Base-by-base conservation (phyloP, 257 asterid species). In the Solanum medicagineum region DNA sequence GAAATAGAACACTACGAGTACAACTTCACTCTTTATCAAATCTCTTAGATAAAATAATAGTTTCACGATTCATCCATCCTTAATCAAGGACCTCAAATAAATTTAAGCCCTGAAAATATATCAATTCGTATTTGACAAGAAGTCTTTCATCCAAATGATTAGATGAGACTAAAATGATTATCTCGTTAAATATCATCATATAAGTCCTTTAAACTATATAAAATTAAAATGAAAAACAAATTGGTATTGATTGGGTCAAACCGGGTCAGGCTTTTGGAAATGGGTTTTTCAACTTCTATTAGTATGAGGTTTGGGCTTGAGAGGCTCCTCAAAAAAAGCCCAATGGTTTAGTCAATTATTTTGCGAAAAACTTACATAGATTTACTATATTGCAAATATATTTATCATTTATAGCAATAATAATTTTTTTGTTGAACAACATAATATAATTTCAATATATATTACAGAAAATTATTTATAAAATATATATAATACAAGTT, bases 41-140 rank as follows among this genome's bases (percentile, higher is more conserved):
- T 17, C 14, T 22, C 8, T 60, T 3, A 2, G 0, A 60, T 1
- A n/a, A 0, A 5, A 36, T 36, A 0, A 36, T 0, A 36, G 40
- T 36, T 62, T 10, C 17, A 10, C 16, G 11, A 0, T 62, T 2
- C 0, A 1, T 24, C 2, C 15, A 22, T 62, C 3, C 0, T 55
- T 55, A 55, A 55, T 55, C 8, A 55, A 55, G 17, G 6, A 20
- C 9, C 26, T 19, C 26, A 20, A 20, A 20, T 19, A 57, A 1
- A 0, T 20, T 57, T 5, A 26, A 13, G 20, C 6, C 44, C 20
- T 13, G 13, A 1, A 4, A 26, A 29, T 65, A 24, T 62, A 65
- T 14, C 12, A 10, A 24, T 17, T 29, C 40, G 15, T 14, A 1
- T 63, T 63, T 63, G 32, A 24, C 13, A 63, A n/a, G 17, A 63